Percentiles rank a stretch among this genome's conserved stretches.
Evolutionary conservation across 352 stramenopile genomes (phyloP).

Genomic region (Globisporangium irregulare): DNA sequence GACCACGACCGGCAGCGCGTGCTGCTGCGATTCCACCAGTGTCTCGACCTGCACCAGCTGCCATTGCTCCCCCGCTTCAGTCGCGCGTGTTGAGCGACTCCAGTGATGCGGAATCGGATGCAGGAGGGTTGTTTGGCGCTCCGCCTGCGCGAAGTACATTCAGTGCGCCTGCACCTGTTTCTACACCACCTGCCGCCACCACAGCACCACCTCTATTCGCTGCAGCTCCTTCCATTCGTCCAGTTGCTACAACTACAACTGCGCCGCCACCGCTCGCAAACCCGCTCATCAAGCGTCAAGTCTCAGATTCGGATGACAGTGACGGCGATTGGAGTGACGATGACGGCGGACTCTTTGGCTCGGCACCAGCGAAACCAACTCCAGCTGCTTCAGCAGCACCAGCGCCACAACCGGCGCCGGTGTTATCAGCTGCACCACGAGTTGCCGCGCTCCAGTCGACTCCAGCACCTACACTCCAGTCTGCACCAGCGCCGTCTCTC

Average conservation of each 20-base stretch:
- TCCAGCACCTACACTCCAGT: constrained; percentile 5
- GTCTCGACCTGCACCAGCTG: constrained; percentile 14
- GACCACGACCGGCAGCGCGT: constrained; percentile 17
- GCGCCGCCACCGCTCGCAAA: constrained; percentile 26
- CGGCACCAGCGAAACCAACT: constrained; percentile 28
- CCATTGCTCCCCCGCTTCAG: constrained; percentile 18
- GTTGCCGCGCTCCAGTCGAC: constrained; percentile 8
- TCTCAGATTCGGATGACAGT: constrained; percentile 46
- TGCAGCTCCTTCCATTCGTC: background rate
- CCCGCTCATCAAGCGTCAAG: constrained; percentile 41
- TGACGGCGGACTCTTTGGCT: constrained; percentile 50
- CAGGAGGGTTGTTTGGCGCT: constrained; percentile 53
- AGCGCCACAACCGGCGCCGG: background rate
- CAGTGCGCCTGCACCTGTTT: constrained; percentile 11
- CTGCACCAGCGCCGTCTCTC: constrained; percentile 17
- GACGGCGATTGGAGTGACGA: constrained; percentile 63
- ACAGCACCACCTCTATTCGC: constrained; percentile 2
- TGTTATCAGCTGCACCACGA: constrained; percentile 6
- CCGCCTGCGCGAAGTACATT: constrained; percentile 19
- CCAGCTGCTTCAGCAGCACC: constrained; percentile 13
- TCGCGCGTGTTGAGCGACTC: constrained; percentile 45
- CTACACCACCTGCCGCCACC: constrained; percentile 11
- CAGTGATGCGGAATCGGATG: constrained; percentile 57
- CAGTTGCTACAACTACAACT: constrained; percentile 5
- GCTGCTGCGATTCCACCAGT: background rate